phyloP scores from a whole-genome alignment of 495 filamentous ascomycete genomes.

The Aspergillus homomorphus region DNA sequence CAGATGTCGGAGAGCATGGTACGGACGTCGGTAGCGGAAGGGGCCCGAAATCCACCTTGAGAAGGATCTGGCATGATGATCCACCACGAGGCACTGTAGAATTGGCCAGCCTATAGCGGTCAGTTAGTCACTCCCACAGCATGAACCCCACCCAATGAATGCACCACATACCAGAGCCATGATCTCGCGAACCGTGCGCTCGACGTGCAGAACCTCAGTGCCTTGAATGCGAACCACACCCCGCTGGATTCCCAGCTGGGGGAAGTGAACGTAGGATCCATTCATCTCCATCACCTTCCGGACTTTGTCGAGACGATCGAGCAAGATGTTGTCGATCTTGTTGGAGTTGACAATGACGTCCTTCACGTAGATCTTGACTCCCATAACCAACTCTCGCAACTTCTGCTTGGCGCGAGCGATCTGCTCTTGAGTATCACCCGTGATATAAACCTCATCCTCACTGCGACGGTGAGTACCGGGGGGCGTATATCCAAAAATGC shows the following conservation, averaged over 20 bases:
- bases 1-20: slow-evolving; percentile 94
- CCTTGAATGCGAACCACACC: slow-evolving; percentile 84
- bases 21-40: slow-evolving; percentile 72
- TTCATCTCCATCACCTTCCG: slow-evolving; percentile 97
- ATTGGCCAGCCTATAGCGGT: slow-evolving; percentile 74
- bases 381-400: slow-evolving; percentile 75
- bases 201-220: slow-evolving; percentile 85
- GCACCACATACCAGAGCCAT: slow-evolving; percentile 73
- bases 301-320: slow-evolving; percentile 90
- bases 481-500: slow-evolving; percentile 83
- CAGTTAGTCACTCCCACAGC: slow-evolving; percentile 31
- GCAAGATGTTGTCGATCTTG: slow-evolving; percentile 91
- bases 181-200: slow-evolving; percentile 88
- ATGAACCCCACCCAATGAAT: not conserved
- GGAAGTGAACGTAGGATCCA: slow-evolving; percentile 88
- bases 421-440: slow-evolving; percentile 73
- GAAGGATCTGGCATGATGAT: slow-evolving; percentile 72
- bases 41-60: slow-evolving; percentile 57
- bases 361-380: slow-evolving; percentile 84
- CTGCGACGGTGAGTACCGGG: slow-evolving; percentile 73
- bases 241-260: slow-evolving; percentile 75
- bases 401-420: slow-evolving; percentile 85
- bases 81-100: slow-evolving; percentile 97
- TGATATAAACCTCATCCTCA: slow-evolving; percentile 89
- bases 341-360: slow-evolving; percentile 78